Base-by-base conservation (phyloP, 257 asterid genomes). In the Ehretia macrophylla region DNA sequence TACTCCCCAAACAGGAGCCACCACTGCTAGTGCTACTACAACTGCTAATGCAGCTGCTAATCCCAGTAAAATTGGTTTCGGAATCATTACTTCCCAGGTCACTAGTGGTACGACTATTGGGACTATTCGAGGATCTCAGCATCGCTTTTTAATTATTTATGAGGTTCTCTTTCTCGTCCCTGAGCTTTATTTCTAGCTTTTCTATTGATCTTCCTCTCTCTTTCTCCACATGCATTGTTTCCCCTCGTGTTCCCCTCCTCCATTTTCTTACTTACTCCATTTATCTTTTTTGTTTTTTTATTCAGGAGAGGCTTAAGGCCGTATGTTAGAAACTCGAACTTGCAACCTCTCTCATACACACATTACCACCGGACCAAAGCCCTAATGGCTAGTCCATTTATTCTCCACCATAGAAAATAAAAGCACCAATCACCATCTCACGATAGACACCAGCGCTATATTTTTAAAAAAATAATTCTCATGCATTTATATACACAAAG, bases 41-140 rank as follows among this genome's bases (percentile, higher is more conserved):
- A n/a, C n/a, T n/a, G n/a, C n/a, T n/a, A n/a, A n/a, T 69, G 70
- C 79, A 63, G 55, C 83, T 76, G 60, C 80, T 72, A 66, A 77
- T 79, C 35, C 72, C 77, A 17, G 77, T 73, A 47, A 81, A 81
- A 71, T 69, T 81, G 68, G 72, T 56, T 46, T 69, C 82, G 2
- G 79, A 68, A 56, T 66, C 73, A 62, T 80, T 69, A 52, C 80
- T 72, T 55, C 80, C 80, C 62, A 67, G 46, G 37, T 62, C 45
- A 11, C 90, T 82, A 58, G 82, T 72, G 59, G 77, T 62, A 66
- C 75, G 79, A 66, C 85, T 78, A 64, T 73, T 65, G 38, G 93
- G 90, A 64, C 94, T 87, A 72, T 70, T 80, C 6, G 78, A 70
- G 35, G 80, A 77, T 0, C 20, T 77, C 87, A 8, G 68, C 69